These are phyloP conservation scores for Penicillium verrucosum DNA, from an alignment of 2,329 filamentous ascomycete genomes.

Conservation along the genomic window DNA sequence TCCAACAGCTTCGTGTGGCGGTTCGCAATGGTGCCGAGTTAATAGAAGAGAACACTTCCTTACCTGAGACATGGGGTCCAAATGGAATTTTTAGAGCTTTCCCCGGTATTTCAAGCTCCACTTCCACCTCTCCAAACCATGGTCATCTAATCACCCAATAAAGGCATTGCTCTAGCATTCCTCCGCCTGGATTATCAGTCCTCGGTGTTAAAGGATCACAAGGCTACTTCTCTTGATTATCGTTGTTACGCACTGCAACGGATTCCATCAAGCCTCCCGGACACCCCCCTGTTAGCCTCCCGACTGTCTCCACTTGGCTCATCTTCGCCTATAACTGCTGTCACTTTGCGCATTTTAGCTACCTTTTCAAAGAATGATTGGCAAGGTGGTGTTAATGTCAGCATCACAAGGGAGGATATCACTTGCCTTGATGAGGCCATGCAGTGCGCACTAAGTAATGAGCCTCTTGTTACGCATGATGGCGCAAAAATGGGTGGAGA, in stretches of 20 bases:
- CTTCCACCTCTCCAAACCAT: background rate
- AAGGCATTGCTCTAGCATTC: conserved; percentile 38
- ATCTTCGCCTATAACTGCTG: conserved; percentile 27
- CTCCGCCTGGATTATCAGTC: conserved; percentile 39
- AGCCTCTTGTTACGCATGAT: conserved; percentile 24
- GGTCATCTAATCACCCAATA: conserved; percentile 1
- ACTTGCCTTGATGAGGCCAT: conserved; percentile 28
- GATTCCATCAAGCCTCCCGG: conserved; percentile 24
- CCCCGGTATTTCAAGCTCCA: conserved; percentile 26
- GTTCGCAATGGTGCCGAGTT: conserved; percentile 28
- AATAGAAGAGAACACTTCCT: conserved; percentile 24
- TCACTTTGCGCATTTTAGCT: conserved; percentile 29
- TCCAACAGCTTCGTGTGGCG: conserved; percentile 31
- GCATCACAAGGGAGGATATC: conserved; percentile 29
- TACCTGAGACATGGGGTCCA: conserved; percentile 23
- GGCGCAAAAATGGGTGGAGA: conserved; percentile 35
- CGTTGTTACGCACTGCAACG: conserved; percentile 28
- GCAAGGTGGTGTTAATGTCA: conserved; percentile 2
- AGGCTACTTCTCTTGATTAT: conserved; percentile 22
- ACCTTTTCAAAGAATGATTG: conserved; percentile 11
- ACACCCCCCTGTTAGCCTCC: conserved; percentile 26
- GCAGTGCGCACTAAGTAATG: conserved; percentile 30
- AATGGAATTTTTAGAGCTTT: conserved; percentile 33
- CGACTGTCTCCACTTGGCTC: conserved; percentile 37
- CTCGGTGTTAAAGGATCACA: conserved; percentile 19